Percentiles rank a stretch among this genome's conserved stretches.
These are phyloP conservation scores for Quercus robur DNA, from an alignment of 306 rosid species.

Conservation along the genomic window DNA sequence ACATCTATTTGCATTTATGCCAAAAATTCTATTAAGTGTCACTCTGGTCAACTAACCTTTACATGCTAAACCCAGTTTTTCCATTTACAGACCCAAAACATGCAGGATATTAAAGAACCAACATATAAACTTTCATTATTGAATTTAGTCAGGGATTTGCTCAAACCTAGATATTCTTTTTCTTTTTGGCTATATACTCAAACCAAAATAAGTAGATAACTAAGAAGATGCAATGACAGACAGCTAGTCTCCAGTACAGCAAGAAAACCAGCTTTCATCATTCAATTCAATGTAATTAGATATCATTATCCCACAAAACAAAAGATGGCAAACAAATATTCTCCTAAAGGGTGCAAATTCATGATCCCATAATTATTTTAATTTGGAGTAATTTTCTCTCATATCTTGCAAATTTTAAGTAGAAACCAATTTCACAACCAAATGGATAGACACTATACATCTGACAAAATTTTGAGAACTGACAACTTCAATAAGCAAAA, in stretches of 20 bases:
- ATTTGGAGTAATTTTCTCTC: background rate
- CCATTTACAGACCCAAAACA: background rate
- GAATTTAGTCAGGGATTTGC: background rate
- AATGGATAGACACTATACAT: background rate
- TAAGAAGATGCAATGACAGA: background rate
- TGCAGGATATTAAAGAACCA: background rate
- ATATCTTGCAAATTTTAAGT: background rate
- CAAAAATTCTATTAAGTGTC: background rate
- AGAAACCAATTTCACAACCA: background rate
- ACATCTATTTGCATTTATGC: background rate
- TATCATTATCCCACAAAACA: background rate
- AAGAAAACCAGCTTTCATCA: background rate
- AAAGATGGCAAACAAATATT: background rate
- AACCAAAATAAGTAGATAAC: too few relatives aligned
- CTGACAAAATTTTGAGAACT: slow-evolving; percentile 2
- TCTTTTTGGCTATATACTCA: too few relatives aligned
- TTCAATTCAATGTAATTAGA: background rate
- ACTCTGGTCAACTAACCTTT: background rate
- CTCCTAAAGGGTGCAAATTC: background rate
- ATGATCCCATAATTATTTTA: background rate
- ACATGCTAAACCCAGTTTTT: background rate
- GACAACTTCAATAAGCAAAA: slow-evolving; percentile 5
- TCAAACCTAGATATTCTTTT: background rate
- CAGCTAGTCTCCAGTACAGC: background rate
- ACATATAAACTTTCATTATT: background rate